Evolutionary conservation across 345 rosid species (phyloP).

Genomic region (Chamaenerion angustifolium): DNA sequence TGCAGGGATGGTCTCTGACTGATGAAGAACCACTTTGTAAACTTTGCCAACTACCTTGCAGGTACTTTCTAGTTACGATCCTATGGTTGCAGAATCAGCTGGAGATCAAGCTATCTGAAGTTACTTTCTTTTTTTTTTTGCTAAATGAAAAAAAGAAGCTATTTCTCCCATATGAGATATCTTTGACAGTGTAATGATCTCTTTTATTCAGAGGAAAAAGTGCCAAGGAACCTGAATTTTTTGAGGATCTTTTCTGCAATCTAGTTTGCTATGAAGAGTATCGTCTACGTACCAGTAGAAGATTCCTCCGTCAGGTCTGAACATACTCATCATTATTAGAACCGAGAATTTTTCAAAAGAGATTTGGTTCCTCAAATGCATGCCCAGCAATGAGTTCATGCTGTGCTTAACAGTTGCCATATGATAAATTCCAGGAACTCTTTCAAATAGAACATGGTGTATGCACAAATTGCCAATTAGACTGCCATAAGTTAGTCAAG

Average conservation of each 20-base stretch:
- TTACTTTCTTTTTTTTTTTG: no score
- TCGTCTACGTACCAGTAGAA: constrained; percentile 64
- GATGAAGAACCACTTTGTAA: constrained; percentile 78
- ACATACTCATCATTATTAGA: neutral
- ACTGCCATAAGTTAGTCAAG: constrained; percentile 76
- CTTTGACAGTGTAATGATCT: neutral
- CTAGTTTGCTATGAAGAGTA: constrained; percentile 81
- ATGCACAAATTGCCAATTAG: constrained; percentile 70
- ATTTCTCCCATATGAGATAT: neutral
- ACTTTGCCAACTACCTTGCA: constrained; percentile 77
- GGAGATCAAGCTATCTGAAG: no score
- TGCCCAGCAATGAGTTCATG: neutral
- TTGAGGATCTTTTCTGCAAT: constrained; percentile 90
- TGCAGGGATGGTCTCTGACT: constrained; percentile 63
- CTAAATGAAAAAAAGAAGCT: no score
- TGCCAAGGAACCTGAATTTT: constrained; percentile 71
- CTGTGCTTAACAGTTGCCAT: neutral
- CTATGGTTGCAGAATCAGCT: neutral
- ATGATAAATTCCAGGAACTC: constrained; percentile 48
- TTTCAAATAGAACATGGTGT: constrained; percentile 73
- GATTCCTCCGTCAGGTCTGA: constrained; percentile 70
- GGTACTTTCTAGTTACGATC: constrained; percentile 29
- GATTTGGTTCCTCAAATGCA: neutral
- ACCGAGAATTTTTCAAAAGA: neutral
- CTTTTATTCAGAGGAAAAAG: constrained; percentile 42